A percentile compares a stretch with the other conserved stretches of the same genome.
Conservation (phyloP, 2,329 filamentous ascomycete genomes). For the Aplosporella prunicola region DNA sequence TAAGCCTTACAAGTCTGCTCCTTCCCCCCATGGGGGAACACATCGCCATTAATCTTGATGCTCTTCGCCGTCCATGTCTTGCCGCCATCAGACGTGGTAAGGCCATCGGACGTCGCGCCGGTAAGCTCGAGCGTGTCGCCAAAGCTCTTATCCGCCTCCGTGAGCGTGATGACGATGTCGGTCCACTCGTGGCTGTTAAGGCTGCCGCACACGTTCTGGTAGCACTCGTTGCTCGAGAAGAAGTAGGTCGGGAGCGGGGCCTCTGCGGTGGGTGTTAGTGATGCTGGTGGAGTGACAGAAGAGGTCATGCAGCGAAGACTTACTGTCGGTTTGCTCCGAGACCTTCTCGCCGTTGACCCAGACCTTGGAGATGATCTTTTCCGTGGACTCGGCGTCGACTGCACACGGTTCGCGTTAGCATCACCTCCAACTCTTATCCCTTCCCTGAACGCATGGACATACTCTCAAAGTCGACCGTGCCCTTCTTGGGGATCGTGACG, state of each 20-base stretch:
- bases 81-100: constrained; percentile 9
- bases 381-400: not conserved
- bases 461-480: constrained; percentile 1
- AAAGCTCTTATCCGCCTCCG: constrained; percentile 5
- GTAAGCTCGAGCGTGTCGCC: constrained; percentile 5
- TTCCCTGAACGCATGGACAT: rapidly evolving
- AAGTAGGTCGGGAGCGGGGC: constrained; percentile 1
- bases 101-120: not conserved
- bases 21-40: too few species aligned
- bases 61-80: constrained; percentile 12
- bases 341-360: constrained; percentile 4
- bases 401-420: not conserved
- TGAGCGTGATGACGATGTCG: constrained; percentile 9
- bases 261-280: not conserved
- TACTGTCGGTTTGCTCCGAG: constrained; percentile 1
- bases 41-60: constrained; percentile 8
- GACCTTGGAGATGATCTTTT: constrained; percentile 4
- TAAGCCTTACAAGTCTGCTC: too few species aligned
- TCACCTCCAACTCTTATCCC: too few species aligned
- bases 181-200: constrained; percentile 8
- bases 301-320: not conserved
- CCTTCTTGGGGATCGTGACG: not conserved
- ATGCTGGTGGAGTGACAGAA: not conserved
- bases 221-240: constrained; percentile 17
- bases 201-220: constrained; percentile 7